Conservation (phyloP, 352 stramenopile genomes). For the Pythium grandisporangium region DNA sequence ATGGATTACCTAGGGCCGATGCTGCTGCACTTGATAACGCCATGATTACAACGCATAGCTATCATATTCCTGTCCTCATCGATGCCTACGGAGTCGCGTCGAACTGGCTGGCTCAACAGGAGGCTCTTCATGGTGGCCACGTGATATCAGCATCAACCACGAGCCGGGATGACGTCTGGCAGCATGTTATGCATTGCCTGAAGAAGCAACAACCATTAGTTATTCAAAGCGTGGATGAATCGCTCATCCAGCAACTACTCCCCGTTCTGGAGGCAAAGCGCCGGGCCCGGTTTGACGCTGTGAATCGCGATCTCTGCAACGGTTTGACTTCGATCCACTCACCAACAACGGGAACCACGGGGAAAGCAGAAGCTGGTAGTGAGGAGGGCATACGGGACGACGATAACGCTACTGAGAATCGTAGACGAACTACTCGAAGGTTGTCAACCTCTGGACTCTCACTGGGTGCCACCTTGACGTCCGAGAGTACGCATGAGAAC, state of each 20-base stretch:
- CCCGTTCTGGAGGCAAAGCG: conserved; percentile 39
- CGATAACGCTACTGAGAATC: too few species aligned
- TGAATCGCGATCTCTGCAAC: conserved; percentile 38
- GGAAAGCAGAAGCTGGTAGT: background rate
- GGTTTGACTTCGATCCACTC: background rate
- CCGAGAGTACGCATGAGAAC: conserved; percentile 1
- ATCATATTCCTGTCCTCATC: conserved; percentile 40
- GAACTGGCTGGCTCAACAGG: conserved; percentile 38
- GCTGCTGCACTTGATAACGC: conserved; percentile 27
- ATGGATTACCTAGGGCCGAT: conserved; percentile 28
- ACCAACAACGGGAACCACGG: background rate
- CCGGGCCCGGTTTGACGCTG: conserved; percentile 24
- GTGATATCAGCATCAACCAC: conserved; percentile 8
- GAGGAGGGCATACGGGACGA: background rate
- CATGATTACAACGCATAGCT: conserved; percentile 25
- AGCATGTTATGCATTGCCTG: conserved; percentile 23
- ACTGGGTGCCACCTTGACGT: background rate
- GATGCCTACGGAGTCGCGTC: conserved; percentile 45
- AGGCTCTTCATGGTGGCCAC: conserved; percentile 3
- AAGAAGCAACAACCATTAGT: conserved; percentile 31
- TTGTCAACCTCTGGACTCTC: too few species aligned
- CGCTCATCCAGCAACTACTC: conserved; percentile 12
- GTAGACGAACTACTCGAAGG: too few species aligned
- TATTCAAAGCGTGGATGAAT: conserved; percentile 26
- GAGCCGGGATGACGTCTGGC: conserved; percentile 20